Base-by-base conservation (phyloP, 345 rosid genomes). In the Aethionema arabicum region DNA sequence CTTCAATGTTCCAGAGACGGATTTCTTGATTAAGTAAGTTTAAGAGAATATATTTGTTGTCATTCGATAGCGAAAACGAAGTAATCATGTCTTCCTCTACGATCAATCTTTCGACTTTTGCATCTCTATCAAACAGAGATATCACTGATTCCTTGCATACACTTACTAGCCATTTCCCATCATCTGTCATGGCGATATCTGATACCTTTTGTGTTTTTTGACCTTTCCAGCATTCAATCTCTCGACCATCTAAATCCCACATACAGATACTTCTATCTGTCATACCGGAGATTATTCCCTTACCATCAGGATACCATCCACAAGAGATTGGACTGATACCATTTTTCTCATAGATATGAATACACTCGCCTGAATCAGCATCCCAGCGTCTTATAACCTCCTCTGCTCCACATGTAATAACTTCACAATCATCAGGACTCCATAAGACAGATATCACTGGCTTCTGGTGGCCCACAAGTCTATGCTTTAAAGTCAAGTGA, bases 211-310 rank as follows among this genome's bases (percentile, higher is more conserved):
- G 71, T 12, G 87, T 82, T 68, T 50, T 70, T 64, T 82, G 85
- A 49, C 84, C 89, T 76, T 82, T 84, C 85, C 90, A 86, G 63
- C 83, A 79, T 37, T 83, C 87, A 45, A 75, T 57, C 76, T 83
- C 90, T 71, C 55, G 77, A 45, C 93, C 87, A 6, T 83, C 85
- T 76, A 83, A 70, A 67, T 82, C 84, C 93, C 90, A 83, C 67
- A 86, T 65, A 73, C 81, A 75, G 67, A 83, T 83, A 72, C 82
- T 83, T 77, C 64, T 76, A 61, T 86, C 87, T 45, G 66, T 82
- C 73, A 83, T 58, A 38, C 87, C 90, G 7, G 83, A 65, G 29
- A 80, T 78, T 56, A 86, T 74, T 51, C 84, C 73, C 52, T 15
- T 76, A 46, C 84, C 78, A 38, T 83, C 79, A 6, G 84, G 77